Conservation (phyloP, 208 protist genomes). For the Wallacemonas sp. region DNA sequence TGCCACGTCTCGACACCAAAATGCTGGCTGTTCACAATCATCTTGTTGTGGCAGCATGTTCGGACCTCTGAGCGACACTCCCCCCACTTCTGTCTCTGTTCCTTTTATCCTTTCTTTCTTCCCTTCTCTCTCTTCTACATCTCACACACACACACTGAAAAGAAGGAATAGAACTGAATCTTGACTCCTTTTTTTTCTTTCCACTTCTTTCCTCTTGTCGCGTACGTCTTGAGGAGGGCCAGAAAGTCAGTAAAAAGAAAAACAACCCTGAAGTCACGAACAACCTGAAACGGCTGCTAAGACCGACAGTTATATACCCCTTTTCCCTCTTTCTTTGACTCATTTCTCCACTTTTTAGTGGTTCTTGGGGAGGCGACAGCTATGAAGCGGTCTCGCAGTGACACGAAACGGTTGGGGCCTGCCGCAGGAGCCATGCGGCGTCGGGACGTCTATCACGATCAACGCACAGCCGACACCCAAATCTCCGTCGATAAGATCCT, state of each 20-base stretch:
- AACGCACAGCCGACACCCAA: constrained; percentile 79
- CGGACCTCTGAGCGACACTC: not conserved
- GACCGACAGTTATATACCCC: not conserved
- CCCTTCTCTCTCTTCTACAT: not conserved
- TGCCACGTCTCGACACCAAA: no score
- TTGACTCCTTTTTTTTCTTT: constrained; percentile 13
- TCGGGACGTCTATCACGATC: constrained; percentile 68
- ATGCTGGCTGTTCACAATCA: no score
- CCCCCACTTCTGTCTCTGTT: not conserved
- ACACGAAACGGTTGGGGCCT: constrained; percentile 55
- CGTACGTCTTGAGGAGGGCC: no score
- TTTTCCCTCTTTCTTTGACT: constrained; percentile 16
- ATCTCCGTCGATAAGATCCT: constrained; percentile 98
- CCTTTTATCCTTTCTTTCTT: constrained; percentile 14
- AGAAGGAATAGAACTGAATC: not conserved
- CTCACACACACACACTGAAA: not conserved
- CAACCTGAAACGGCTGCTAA: no score
- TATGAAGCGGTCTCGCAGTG: constrained; percentile 60
- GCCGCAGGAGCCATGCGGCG: constrained; percentile 75
- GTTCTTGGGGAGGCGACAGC: no score
- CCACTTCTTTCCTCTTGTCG: no score
- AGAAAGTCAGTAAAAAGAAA: constrained; percentile 6
- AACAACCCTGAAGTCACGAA: not conserved
- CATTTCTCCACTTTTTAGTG: not conserved
- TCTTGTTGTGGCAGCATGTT: not conserved